Evolutionary conservation across 805 yeast genomes (phyloP).

Genomic region (Wickerhamiella bombiphila): DNA sequence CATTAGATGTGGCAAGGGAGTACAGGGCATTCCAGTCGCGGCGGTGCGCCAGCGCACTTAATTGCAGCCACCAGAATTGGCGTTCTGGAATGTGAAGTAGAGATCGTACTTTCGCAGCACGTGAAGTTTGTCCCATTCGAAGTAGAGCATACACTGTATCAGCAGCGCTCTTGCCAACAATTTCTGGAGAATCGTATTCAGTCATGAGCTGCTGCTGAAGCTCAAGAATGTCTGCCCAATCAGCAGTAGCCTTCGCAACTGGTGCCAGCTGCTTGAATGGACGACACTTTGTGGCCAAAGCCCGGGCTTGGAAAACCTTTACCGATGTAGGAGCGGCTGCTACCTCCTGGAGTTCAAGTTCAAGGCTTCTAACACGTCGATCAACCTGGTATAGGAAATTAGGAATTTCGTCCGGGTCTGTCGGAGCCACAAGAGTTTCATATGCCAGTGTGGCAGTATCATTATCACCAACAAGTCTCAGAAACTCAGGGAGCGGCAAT

Average conservation of each 20-base stretch:
- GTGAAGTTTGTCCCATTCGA: constrained; percentile 33
- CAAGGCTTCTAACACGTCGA: constrained; percentile 19
- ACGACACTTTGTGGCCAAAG: constrained; percentile 22
- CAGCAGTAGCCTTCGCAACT: constrained; percentile 30
- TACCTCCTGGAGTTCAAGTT: constrained; percentile 9
- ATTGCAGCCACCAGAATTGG: constrained; percentile 39
- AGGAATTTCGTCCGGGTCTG: constrained; percentile 28
- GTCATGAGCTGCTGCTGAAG: constrained; percentile 33
- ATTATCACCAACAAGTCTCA: constrained; percentile 42
- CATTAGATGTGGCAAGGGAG: constrained; percentile 33
- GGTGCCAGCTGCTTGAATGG: constrained; percentile 23
- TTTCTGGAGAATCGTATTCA: constrained; percentile 27
- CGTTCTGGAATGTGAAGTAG: constrained; percentile 44
- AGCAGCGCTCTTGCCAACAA: constrained; percentile 31
- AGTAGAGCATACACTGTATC: constrained; percentile 36
- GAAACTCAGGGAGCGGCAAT: constrained; percentile 51
- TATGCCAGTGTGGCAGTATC: constrained; percentile 31
- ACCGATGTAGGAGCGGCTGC: constrained; percentile 7
- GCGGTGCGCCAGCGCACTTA: constrained; percentile 33
- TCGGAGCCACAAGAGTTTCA: constrained; percentile 20
- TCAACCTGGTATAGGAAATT: constrained; percentile 57
- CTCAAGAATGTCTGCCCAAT: constrained; percentile 31
- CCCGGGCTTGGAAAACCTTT: constrained; percentile 16
- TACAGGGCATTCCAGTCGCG: constrained; percentile 43
- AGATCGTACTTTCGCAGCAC: constrained; percentile 34